Percentiles rank a stretch among this genome's conserved stretches.
phyloP scores from a whole-genome alignment of 208 protist species.

The Paratrypanosoma confusum region DNA sequence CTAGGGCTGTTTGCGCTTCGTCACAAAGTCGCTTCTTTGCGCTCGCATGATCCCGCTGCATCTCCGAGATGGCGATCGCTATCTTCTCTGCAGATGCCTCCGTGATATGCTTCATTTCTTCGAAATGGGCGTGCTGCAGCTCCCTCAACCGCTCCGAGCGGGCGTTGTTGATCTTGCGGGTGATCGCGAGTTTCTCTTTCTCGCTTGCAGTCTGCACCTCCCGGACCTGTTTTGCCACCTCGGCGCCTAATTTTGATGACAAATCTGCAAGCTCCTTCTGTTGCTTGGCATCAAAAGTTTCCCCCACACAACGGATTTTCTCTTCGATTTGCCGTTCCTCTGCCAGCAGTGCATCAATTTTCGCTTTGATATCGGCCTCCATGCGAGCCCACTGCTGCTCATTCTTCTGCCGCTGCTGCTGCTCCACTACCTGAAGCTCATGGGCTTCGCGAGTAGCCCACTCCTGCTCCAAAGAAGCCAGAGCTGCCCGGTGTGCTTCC shows the following conservation, averaged over 20 bases:
- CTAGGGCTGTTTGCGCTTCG: neutral
- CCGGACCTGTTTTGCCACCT: too few relatives aligned
- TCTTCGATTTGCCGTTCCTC: too few relatives aligned
- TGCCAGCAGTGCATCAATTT: too few relatives aligned
- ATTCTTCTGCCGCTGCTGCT: slow-evolving; percentile 22
- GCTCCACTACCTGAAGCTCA: slow-evolving; percentile 30
- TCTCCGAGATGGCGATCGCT: neutral
- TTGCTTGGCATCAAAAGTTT: too few relatives aligned
- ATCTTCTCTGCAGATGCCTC: neutral
- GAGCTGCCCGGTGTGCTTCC: neutral
- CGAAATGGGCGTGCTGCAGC: slow-evolving; percentile 23
- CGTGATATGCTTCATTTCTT: slow-evolving; percentile 11
- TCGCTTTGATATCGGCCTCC: slow-evolving; percentile 3
- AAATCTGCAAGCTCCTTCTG: too few relatives aligned
- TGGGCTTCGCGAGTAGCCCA: slow-evolving; percentile 14
- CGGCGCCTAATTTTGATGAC: too few relatives aligned
- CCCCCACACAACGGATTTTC: too few relatives aligned
- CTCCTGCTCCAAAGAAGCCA: neutral
- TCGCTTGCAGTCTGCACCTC: too few relatives aligned
- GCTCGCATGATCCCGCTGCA: neutral
- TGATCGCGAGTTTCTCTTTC: neutral
- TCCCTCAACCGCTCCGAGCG: slow-evolving; percentile 12
- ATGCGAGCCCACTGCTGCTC: slow-evolving; percentile 15
- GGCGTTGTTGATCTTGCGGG: neutral
- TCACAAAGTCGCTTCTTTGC: neutral